These are phyloP conservation scores for Cystobasidium ongulense DNA, from an alignment of 768 basidiomycete species.

Conservation along the genomic window DNA sequence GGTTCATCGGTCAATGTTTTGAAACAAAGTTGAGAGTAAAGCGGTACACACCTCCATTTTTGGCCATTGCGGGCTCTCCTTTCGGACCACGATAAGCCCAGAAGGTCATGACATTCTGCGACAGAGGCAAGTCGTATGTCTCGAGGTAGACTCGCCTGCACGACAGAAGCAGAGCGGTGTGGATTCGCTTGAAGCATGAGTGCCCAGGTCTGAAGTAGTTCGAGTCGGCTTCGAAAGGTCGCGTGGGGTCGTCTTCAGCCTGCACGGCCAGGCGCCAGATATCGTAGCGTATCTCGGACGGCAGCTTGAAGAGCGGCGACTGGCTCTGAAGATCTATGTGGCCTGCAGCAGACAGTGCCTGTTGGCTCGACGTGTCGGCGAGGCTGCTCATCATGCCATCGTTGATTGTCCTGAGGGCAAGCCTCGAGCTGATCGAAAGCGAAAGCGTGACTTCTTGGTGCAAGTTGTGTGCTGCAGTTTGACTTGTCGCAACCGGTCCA, in stretches of 20 bases:
- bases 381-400: not conserved
- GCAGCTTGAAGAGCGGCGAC: constrained; percentile 22
- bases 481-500: not conserved
- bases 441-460: not conserved
- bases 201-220: constrained; percentile 23
- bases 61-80: constrained; percentile 18
- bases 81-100: constrained; percentile 20
- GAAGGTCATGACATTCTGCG: constrained; percentile 12
- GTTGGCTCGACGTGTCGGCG: not conserved
- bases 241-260: not conserved
- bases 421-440: not conserved
- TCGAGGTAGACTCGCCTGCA: constrained; percentile 21
- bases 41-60: not conserved
- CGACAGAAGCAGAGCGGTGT: constrained; percentile 6
- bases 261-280: constrained; percentile 4
- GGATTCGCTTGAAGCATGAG: not conserved
- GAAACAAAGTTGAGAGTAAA: not conserved
- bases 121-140: constrained; percentile 11
- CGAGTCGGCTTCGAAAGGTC: constrained; percentile 6
- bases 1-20: not conserved
- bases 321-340: constrained; percentile 1
- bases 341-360: not conserved
- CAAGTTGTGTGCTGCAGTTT: not conserved
- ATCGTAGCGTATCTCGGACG: constrained; percentile 1
- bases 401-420: not conserved